Evolutionary conservation across 148 eudicot species (phyloP).

Genomic region (Rhododendron kiyosumense): DNA sequence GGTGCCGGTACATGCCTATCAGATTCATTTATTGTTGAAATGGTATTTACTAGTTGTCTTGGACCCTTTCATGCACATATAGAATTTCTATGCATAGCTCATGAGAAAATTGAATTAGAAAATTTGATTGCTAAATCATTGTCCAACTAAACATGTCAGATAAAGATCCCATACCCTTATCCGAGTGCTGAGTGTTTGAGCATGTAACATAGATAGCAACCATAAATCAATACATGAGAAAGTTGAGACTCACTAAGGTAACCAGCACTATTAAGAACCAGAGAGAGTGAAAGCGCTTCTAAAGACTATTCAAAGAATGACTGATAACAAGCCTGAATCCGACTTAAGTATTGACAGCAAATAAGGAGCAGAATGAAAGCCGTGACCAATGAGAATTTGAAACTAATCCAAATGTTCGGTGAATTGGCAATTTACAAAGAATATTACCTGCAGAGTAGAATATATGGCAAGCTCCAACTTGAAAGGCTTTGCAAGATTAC

Average conservation of each 20-base stretch:
- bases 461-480: slow-evolving; percentile 92
- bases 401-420: not conserved
- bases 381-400: not conserved
- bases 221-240: not conserved
- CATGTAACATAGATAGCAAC: not conserved
- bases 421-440: not conserved
- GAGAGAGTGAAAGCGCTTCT: not conserved
- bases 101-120: not conserved
- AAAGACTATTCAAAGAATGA: not conserved
- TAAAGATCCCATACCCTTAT: not conserved
- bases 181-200: not conserved
- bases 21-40: not conserved
- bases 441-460: slow-evolving; percentile 53
- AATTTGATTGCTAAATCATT: not conserved
- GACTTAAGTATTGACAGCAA: not conserved
- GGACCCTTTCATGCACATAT: not conserved
- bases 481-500: slow-evolving; percentile 61
- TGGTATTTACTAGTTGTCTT: not conserved
- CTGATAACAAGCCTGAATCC: not conserved
- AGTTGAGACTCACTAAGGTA: not conserved
- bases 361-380: not conserved
- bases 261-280: not conserved
- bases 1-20: not conserved
- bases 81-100: not conserved
- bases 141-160: not conserved